phyloP scores from a whole-genome alignment of 176 grass and related monocot genomes.

The Calamus simplicifolius region DNA sequence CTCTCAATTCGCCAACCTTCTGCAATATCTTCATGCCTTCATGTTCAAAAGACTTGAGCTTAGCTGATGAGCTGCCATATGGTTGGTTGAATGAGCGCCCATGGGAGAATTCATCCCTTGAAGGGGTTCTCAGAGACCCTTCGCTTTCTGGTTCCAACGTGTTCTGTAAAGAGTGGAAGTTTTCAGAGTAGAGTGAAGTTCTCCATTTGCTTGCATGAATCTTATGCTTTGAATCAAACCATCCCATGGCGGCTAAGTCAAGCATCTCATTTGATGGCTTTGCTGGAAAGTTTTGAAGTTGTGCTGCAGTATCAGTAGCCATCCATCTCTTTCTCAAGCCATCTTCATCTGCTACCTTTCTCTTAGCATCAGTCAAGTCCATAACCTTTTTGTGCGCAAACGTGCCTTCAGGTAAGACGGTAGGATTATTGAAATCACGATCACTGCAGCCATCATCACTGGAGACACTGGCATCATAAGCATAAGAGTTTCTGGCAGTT shows the following conservation, averaged over 20 bases:
- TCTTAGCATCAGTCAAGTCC: conserved; percentile 7
- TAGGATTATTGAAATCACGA: background rate
- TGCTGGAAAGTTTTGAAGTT: conserved; percentile 1
- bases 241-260: background rate
- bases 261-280: conserved; percentile 10
- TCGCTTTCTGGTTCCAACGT: conserved; percentile 14
- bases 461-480: too few species aligned
- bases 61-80: conserved; percentile 26
- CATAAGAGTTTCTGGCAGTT: too few species aligned
- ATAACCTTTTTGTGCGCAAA: conserved; percentile 2
- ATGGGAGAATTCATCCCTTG: background rate
- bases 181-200: conserved; percentile 17
- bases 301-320: conserved; percentile 14
- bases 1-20: conserved; percentile 57
- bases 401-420: too few species aligned
- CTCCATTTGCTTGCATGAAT: conserved; percentile 4
- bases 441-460: conserved; percentile 4
- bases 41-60: conserved; percentile 27
- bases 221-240: background rate
- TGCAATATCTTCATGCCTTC: conserved; percentile 60
- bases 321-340: conserved; percentile 9
- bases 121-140: background rate
- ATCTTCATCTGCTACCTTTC: background rate
- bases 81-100: conserved; percentile 20
- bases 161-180: conserved; percentile 42